Evolutionary conservation across 2,329 filamentous ascomycete species (phyloP), one percentile per base, ranked within the genome.

Genomic region (Immersiporthe knoxdaviesiana): DNA sequence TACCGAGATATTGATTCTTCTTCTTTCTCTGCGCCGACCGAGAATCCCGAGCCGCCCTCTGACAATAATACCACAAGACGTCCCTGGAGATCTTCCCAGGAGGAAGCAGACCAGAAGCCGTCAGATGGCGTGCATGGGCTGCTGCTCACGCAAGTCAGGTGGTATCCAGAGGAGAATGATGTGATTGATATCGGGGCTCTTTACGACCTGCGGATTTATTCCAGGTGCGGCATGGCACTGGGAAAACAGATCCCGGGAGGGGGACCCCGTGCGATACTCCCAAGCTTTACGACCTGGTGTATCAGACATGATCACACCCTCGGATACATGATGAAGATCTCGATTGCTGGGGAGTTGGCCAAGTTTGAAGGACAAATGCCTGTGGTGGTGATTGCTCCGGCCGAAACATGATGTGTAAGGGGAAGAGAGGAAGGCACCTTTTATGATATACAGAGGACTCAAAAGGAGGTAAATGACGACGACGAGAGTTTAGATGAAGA

Each of bases 251-350:
- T 67, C n/a, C 18, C 44, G 21, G 16, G 32, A 11, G 14, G 44
- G 1, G 52, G 5, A 12, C 4, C 21, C n/a, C 35, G 41, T 2
- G 27, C 10, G 32, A 41, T 77, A 3, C 68, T 54, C 1, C 74
- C 76, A 0, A 69, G 54, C 14, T 74, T 78, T 66, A 68, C 61
- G 32, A 76, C 74, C 0, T 76, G 75, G 63, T 78, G 76, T 30
- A 74, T 78, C 24, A 69, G 64, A 2, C 72, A 77, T 2, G 69
- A 41, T 0, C 75, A 78, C 52, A 58, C 32, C 1, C 10, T 77
- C 0, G 70, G 67, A 5, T 78, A 76, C 75, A 68, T 68, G 50
- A 39, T 72, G 41, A 58, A 58, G 5, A 6, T 72, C 14, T 35
- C 30, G 0, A 65, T 71, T 4, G 67, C 60, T 1, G 71, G 69